Evolutionary conservation across 768 basidiomycete genomes (phyloP), one percentile per base, ranked within the genome.

Genomic region (Leccinellum luteum): DNA sequence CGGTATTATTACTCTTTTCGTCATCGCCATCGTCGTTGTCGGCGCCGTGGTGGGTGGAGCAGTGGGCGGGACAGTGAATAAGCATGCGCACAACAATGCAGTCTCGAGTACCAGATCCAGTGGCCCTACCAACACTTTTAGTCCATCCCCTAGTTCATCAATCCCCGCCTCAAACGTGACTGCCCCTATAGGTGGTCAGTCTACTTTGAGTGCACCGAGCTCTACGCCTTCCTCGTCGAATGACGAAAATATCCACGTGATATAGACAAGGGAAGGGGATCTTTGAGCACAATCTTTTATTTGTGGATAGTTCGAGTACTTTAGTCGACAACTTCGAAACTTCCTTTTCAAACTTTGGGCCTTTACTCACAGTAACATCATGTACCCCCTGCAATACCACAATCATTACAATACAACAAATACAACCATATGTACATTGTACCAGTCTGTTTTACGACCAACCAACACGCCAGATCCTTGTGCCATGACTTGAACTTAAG

Each of bases 21-120:
- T 82, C 52, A 61, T 72, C 15, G 67, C 63, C 3, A 28, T 85
- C 43, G 63, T 83, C 28, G 58, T 83, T 51, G 53, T 86, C 44
- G 84, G 71, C 1, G 85, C 78, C 1, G 73, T 81, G 2, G 77
- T 86, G 8, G 85, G 84, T 1, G 85, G 84, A 21, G 84, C 77
- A 0, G 85, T 85, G 1, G 85, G 83, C 21, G 85, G 79, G 12
- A 79, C 78, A 3, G 67, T 71, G 0, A 66, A 69, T 12, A 72
- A 75, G 58, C 64, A 69, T 48, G 28, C 4, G 28, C 53, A 32
- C 41, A 59, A 25, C 35, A 25, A 41, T 13, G 47, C 2, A 1
- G 34, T 41, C 12, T 14, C 0, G 4, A 23, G 48, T 2, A 41
- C 58, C 5, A 35, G 41, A 1, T n/a, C 32, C 6, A 2, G 0